These are phyloP conservation scores for Candida ovalis DNA, from an alignment of 805 yeast species.

Conservation along the genomic window DNA sequence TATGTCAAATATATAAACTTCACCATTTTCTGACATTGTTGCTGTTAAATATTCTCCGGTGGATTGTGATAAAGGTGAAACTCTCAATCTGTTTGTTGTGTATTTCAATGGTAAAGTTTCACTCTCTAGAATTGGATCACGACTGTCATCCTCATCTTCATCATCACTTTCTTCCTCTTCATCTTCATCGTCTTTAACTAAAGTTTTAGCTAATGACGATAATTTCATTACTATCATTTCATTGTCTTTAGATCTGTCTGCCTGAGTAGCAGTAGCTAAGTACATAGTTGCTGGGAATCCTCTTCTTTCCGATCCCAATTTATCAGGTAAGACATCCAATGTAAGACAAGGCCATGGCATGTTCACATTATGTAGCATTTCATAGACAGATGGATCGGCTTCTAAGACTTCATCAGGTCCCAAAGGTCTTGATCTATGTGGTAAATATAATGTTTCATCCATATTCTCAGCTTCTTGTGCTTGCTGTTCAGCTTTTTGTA, in stretches of 20 bases:
- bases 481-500: conserved; percentile 34
- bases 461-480: conserved; percentile 34
- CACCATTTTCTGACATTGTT: conserved; percentile 85
- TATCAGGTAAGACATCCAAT: conserved; percentile 83
- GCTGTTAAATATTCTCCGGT: conserved; percentile 87
- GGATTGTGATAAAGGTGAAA: conserved; percentile 67
- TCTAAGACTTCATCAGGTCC: conserved; percentile 96
- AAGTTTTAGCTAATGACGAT: conserved; percentile 76
- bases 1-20: conserved; percentile 79
- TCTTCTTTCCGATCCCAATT: conserved; percentile 83
- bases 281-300: conserved; percentile 84
- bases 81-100: conserved; percentile 87
- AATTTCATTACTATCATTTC: conserved; percentile 82
- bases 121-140: conserved; percentile 84
- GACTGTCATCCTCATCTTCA: conserved; percentile 65
- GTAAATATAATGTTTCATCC: conserved; percentile 59
- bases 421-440: conserved; percentile 82
- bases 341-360: conserved; percentile 98
- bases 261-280: conserved; percentile 91
- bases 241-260: conserved; percentile 80
- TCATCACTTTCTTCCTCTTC: conserved; percentile 70
- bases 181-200: conserved; percentile 76
- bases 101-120: conserved; percentile 72
- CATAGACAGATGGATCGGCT: conserved; percentile 94
- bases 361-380: conserved; percentile 91